Evolutionary conservation across 2,329 filamentous ascomycete species (phyloP).

Genomic region (Aurifilum marmelostoma): DNA sequence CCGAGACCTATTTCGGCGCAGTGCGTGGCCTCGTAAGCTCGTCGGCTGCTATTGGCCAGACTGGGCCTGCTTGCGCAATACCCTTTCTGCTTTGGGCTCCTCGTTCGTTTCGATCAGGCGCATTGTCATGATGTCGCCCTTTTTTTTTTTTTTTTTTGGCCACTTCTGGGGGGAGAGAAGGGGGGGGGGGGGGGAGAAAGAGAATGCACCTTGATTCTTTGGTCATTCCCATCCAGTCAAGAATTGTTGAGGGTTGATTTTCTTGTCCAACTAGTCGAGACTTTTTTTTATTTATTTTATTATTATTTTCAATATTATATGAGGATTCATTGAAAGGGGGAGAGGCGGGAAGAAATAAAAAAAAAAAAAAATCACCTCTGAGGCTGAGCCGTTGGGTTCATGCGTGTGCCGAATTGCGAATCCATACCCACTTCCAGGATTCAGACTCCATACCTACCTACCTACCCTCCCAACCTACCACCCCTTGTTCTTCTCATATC

Average conservation of each 20-base stretch:
- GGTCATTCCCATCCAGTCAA: neutral
- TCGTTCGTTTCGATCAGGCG: neutral
- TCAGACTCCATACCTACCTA: neutral
- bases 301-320: too few species aligned
- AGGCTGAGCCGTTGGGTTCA: constrained; percentile 14
- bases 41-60: constrained; percentile 33
- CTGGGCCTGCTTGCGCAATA: constrained; percentile 30
- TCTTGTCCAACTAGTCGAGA: neutral
- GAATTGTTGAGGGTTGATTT: neutral
- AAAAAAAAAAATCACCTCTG: neutral
- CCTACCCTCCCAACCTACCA: neutral
- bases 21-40: constrained; percentile 38
- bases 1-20: constrained; percentile 27
- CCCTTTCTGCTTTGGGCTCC: neutral
- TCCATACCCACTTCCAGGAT: constrained; percentile 8
- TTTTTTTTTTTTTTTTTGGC: neutral
- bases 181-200: neutral
- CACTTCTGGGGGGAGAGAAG: neutral
- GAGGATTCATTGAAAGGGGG: neutral
- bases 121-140: neutral
- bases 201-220: neutral
- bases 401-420: constrained; percentile 13
- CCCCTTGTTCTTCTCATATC: neutral
- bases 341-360: neutral
- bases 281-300: too few species aligned